Base-by-base conservation (phyloP, 371 early-diverging fungal genomes). In the Mortierella sp. region DNA sequence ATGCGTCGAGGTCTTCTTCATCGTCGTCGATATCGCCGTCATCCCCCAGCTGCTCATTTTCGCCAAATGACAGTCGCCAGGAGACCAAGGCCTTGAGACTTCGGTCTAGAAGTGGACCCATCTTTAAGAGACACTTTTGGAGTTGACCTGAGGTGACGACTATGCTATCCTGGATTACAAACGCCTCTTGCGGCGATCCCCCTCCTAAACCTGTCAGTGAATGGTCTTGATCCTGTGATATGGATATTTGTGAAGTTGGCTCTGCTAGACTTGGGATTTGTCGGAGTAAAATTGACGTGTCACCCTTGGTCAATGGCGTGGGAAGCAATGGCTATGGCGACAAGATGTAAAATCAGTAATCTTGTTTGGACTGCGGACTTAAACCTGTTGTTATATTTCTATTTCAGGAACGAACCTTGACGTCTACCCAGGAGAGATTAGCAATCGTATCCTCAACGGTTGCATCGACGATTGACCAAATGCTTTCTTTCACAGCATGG, bases 391-490 rank as follows among this genome's bases (percentile, higher is more conserved):
- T 49, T 45, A n/a, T 22, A 62, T 22, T 40, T 39, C 20, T 26
- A 35, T 18, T 20, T 16, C 26, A 18, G 10, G 1, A 30, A 73
- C 69, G 18, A 57, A 80, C 81, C 81, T 80, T 81, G 35, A 73
- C 51, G 47, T 81, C 83, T 37, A 81, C 69, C 83, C 83, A 81
- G 0, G 83, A 81, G 16, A 81, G 64, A 28, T 73, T 81, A 39
- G 83, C 35, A 40, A 81, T 76, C 3, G 73, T 59, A 51, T 81
- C 76, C 10, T 81, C 83, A 5, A 81, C 71, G 24, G 72, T 76
- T 18, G 83, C 83, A 51, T 81, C 83, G 16, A 81, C 64, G 24
- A 81, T 63, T 1, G 83, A 81, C 83, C 83, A 81, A 18, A 81
- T 76, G 22, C 73, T 81, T 5, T 81, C 83, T 14, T 75, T 72